Evolutionary conservation across 2,329 filamentous ascomycete genomes (phyloP).

Genomic region (Diaporthe sp.): DNA sequence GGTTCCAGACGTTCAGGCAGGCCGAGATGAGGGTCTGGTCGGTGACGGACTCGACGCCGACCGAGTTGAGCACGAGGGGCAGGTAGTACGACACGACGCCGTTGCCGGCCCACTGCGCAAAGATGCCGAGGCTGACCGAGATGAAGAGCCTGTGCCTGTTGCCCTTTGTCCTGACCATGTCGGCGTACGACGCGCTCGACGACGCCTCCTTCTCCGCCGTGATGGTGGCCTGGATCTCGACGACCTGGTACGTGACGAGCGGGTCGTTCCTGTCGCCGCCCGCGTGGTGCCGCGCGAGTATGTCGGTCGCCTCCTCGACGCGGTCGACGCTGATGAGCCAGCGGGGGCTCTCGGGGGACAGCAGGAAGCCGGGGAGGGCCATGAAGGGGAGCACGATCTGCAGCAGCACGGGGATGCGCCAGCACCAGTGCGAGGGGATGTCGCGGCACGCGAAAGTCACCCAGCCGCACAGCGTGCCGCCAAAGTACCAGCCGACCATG

Average conservation of each 20-base stretch:
- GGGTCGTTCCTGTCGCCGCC: constrained; percentile 44
- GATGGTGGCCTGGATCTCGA: constrained; percentile 46
- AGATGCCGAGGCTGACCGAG: constrained; percentile 48
- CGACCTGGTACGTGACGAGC: constrained; percentile 44
- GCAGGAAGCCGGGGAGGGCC: constrained; percentile 39
- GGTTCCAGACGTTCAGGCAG: constrained; percentile 41
- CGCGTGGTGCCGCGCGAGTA: constrained; percentile 47
- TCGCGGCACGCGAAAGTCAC: constrained; percentile 44
- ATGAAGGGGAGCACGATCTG: constrained; percentile 45
- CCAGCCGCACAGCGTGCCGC: constrained; percentile 48
- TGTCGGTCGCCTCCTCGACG: constrained; percentile 39
- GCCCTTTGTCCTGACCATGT: constrained; percentile 45
- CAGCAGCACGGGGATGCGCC: constrained; percentile 36
- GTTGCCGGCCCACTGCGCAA: constrained; percentile 49
- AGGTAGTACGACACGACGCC: constrained; percentile 29
- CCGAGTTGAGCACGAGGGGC: constrained; percentile 3
- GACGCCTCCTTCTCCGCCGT: constrained; percentile 42
- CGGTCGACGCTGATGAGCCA: constrained; percentile 39
- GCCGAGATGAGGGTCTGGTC: constrained; percentile 41
- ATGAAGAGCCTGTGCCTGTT: constrained; percentile 51
- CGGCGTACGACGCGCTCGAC: constrained; percentile 32
- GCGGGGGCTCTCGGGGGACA: constrained; percentile 45
- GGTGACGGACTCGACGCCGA: constrained; percentile 36
- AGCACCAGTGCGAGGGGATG: constrained; percentile 33
- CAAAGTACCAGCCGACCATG: constrained; percentile 50